These are phyloP conservation scores for Bipolaris sorokiniana DNA, from an alignment of 2,329 filamentous ascomycete species.

Conservation along the genomic window DNA sequence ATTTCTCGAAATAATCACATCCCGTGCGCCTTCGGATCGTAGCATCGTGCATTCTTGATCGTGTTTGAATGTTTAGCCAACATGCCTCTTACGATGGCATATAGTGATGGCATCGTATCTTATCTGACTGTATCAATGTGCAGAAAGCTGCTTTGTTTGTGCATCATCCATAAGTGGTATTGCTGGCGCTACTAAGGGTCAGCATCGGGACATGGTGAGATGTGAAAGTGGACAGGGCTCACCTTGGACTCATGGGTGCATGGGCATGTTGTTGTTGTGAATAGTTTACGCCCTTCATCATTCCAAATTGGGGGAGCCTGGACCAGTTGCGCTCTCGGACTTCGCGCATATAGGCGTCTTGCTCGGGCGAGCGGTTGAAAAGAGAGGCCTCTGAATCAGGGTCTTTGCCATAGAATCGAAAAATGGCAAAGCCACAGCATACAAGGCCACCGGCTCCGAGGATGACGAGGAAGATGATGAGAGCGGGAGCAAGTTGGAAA, in stretches of 20 bases:
- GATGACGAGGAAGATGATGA: slow-evolving; percentile 42
- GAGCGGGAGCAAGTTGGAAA: slow-evolving; percentile 31
- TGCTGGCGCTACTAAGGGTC: slow-evolving; percentile 17
- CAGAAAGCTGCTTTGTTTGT: not conserved
- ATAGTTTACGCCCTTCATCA: slow-evolving; percentile 1
- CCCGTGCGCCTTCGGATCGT: not conserved
- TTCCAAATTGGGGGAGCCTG: slow-evolving; percentile 17
- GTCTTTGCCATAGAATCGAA: slow-evolving; percentile 25
- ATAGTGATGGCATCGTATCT: not conserved
- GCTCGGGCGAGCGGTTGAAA: slow-evolving; percentile 26
- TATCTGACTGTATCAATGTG: not conserved
- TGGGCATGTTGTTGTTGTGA: slow-evolving; percentile 17
- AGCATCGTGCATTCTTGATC: not conserved
- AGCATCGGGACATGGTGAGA: not conserved
- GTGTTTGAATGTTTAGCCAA: not conserved
- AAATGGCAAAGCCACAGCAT: slow-evolving; percentile 29
- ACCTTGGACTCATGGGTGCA: slow-evolving; percentile 24
- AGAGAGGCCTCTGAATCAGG: slow-evolving; percentile 7
- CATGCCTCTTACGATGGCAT: not conserved
- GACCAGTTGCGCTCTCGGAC: slow-evolving; percentile 36
- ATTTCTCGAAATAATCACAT: not conserved
- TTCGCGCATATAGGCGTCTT: slow-evolving; percentile 45
- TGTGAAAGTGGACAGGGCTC: not conserved
- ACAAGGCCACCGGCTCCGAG: slow-evolving; percentile 32
- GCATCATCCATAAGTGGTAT: slow-evolving; percentile 22